phyloP scores from a whole-genome alignment of 768 basidiomycete genomes.

The Saitozyma podzolica region DNA sequence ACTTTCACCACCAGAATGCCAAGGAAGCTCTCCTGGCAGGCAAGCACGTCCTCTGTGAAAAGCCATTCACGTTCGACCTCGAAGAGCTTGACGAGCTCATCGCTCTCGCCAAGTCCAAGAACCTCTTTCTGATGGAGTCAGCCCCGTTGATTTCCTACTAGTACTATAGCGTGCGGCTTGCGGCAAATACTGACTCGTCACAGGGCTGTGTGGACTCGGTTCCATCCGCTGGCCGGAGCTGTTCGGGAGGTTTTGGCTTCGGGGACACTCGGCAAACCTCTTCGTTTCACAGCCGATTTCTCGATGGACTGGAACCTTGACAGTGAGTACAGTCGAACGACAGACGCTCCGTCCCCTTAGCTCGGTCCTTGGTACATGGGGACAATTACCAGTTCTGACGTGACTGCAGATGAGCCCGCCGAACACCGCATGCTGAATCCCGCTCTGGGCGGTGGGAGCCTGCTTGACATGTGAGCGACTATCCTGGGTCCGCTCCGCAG shows the following conservation, averaged over 20 bases:
- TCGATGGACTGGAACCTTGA: conserved; percentile 67
- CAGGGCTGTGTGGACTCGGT: conserved; percentile 44
- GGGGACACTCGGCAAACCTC: conserved; percentile 46
- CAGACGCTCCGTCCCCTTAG: neutral
- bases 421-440: conserved; percentile 79
- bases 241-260: conserved; percentile 43
- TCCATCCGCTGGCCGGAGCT: conserved; percentile 47
- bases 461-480: conserved; percentile 69
- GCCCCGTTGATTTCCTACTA: conserved; percentile 41
- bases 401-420: conserved; percentile 57
- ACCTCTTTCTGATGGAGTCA: conserved; percentile 93
- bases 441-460: conserved; percentile 72
- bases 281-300: conserved; percentile 64
- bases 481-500: too few species aligned
- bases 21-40: conserved; percentile 72
- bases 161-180: neutral
- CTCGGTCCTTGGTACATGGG: neutral
- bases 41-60: conserved; percentile 87
- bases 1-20: conserved; percentile 75
- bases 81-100: conserved; percentile 74
- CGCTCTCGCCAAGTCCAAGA: conserved; percentile 69
- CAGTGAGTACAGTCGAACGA: conserved; percentile 55
- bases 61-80: conserved; percentile 76
- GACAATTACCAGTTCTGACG: neutral
- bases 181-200: neutral